A percentile compares a stretch with the other conserved stretches of the same genome.
phyloP scores from a whole-genome alignment of 495 filamentous ascomycete species.

The Aspergillus biplanus region DNA sequence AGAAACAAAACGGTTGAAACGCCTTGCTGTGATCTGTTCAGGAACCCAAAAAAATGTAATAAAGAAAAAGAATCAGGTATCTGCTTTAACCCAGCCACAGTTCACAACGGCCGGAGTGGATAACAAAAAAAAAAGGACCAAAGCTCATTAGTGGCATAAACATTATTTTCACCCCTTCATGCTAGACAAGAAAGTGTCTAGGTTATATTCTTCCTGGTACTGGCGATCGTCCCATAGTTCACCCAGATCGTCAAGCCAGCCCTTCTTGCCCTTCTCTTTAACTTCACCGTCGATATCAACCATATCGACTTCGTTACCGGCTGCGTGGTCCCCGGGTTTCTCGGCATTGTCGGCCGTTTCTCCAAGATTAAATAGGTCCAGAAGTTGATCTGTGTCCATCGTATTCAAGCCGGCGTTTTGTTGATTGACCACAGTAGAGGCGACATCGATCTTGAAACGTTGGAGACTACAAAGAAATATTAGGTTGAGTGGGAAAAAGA shows the following conservation, averaged over 20 bases:
- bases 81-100: neutral
- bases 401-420: constrained; percentile 93
- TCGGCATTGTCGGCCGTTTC: constrained; percentile 73
- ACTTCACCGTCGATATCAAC: constrained; percentile 92
- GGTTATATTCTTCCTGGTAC: constrained; percentile 95
- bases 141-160: constrained; percentile 1
- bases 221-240: constrained; percentile 96
- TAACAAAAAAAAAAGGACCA: neutral
- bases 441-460: constrained; percentile 99
- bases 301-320: constrained; percentile 82
- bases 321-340: constrained; percentile 52
- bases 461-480: constrained; percentile 68
- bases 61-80: neutral
- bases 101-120: neutral
- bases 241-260: constrained; percentile 88
- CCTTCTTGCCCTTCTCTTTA: constrained; percentile 94
- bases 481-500: constrained; percentile 20
- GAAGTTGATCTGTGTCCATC: constrained; percentile 98
- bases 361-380: constrained; percentile 93
- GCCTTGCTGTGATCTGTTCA: constrained; percentile 4
- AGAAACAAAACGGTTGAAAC: neutral
- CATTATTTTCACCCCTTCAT: constrained; percentile 66
- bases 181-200: constrained; percentile 87
- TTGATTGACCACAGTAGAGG: constrained; percentile 97
- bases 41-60: neutral